Base-by-base conservation (phyloP, 768 basidiomycete species). In the Grammothele lineata region DNA sequence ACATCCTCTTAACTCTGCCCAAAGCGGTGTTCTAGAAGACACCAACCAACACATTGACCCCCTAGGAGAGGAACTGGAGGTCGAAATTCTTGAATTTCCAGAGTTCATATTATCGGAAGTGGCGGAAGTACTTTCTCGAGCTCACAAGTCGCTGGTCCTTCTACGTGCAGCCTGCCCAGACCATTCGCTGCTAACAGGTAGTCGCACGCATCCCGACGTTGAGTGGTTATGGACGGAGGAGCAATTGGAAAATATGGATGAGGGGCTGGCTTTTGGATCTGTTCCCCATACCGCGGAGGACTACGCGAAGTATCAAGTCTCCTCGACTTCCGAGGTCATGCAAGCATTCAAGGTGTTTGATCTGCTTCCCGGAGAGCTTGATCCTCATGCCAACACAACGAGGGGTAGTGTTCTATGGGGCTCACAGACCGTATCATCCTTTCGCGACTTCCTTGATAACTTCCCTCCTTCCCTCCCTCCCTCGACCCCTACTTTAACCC, bases 61-160 rank as follows among this genome's bases (percentile, higher is more conserved):
- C n/a, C n/a, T n/a, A n/a, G n/a, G n/a, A n/a, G n/a, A n/a, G n/a
- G n/a, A n/a, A n/a, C n/a, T n/a, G n/a, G n/a, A n/a, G n/a, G n/a
- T n/a, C n/a, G n/a, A n/a, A n/a, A n/a, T n/a, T 3, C 61, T 64
- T 15, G 34, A 54, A n/a, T 83, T 81, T 54, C 89, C 90, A 0
- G 63, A 64, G 4, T 92, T 92, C 62, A 77, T 92, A 48, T 74
- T 78, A 3, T 52, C 55, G 5, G 68, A 68, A 11, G 62, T 85
- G 23, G 65, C 76, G 6, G 68, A 74, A 37, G 70, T 77, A 6
- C 64, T 92, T 3, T 74, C 79, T 11, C 76, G 77, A 3, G 87
- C 87, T 1, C 78, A 78, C 50, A 83, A 78, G 55, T 91, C 90
- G 0, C 64, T 92, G 9, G 70, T 75, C 23, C 65, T 92, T 3